Base-by-base conservation (phyloP, 2,329 filamentous ascomycete species). In the Ophiostoma quercus region DNA sequence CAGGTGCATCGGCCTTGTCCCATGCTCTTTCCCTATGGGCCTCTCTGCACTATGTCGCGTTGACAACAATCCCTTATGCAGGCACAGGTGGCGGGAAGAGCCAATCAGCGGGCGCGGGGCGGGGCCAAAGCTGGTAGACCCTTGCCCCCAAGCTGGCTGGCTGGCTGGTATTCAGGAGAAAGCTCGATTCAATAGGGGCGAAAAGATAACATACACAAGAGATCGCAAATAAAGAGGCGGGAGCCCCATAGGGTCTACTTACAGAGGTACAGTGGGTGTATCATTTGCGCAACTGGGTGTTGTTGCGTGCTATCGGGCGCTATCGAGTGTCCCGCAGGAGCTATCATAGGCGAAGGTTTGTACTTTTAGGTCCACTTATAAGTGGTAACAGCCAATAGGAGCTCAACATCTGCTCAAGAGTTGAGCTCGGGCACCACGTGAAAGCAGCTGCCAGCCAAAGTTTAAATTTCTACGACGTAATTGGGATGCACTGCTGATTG, bases 31-130 rank as follows among this genome's bases (percentile, higher is more conserved):
- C 65, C 65, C 39, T 43, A 41, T 47, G 16, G 19, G 43, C 43
- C 43, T n/a, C 34, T 37, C 39, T 41, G 39, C 12, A 41, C 9
- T 41, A 41, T 25, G 19, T 66, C 37, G 51, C n/a, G 51, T 57
- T 57, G 51, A 25, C 51, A 57, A 22, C 51, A 57, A 57, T 57
- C 51, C 63, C 71, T 72, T 71, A 73, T 74, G 73, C 73, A 74
- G 73, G 72, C 71, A 74, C 73, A 68, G 65, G 51, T 57, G n/a
- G 22, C 65, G 9, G 22, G 66, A 68, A 51, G 69, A 39, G 63
- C 71, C 72, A 74, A 73, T 74, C 37, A 71, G 67, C 51, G 62
- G 22, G 19, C 19, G 65, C 32, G 47, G 37, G 47, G 69, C 69
- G 69, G 72, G 72, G 69, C 69, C 66, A 60, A 66, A 63, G 41